Base-by-base conservation (phyloP, 2,329 filamentous ascomycete genomes). In the Penicillium sp. region DNA sequence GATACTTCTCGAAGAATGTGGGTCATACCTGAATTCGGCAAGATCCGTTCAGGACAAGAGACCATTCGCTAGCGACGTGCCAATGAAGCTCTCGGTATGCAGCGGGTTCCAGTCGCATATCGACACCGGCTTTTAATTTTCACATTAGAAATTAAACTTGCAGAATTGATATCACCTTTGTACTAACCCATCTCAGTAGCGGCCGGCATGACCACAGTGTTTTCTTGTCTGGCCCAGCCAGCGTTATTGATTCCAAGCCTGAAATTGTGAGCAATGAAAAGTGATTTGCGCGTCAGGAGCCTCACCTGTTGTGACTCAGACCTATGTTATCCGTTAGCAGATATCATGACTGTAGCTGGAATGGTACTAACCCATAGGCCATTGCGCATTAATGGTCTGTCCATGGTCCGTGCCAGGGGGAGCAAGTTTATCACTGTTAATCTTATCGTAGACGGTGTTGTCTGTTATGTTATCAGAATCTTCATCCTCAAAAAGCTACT, bases 31-130 rank as follows among this genome's bases (percentile, higher is more conserved):
- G 68, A 18, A 76, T 71, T 3, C 73, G 61, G 48, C 66, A 71
- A 10, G 70, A 74, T 7, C 74, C 73, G 42, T 76, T 75, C 21
- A 76, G 47, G 5, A 76, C 67, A 9, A 75, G 46, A 13, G 71
- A 69, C 74, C 74, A 76, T 52, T 76, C 74, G 5, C 56, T 53
- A 1, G 73, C 74, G 3, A 73, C 65, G 50, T 76, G 74, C 74
- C 74, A 88, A 60, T 88, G 86, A 19, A 88, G 71, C 66, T 88
- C 85, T 18, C 86, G 80, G 56, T 87, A 87, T 0, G 80, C 83
- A 23, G 81, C 71, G 0, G 81, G 77, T n/a, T 76, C 78, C 1
- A 86, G 75, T 36, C 81, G 77, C 83, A 85, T 85, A 58, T 85
- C 79, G 0, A 85, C 83, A 39, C 82, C 83, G 0, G 83, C 82